These are phyloP conservation scores for Corrigiola litoralis DNA, from an alignment of 179 eudicot species.

Conservation along the genomic window DNA sequence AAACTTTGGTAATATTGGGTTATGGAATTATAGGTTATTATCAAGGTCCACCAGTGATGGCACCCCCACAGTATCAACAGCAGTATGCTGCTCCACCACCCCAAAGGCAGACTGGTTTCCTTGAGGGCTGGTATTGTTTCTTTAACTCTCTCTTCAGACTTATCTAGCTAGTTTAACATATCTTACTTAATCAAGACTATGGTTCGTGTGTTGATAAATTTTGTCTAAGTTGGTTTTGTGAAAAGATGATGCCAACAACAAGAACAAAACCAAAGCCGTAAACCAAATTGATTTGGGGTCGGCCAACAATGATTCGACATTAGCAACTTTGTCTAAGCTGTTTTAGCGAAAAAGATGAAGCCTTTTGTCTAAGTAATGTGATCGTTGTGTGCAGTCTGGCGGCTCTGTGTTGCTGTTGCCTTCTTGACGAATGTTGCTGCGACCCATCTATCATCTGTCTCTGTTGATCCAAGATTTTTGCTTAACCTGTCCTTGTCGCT, in stretches of 20 bases:
- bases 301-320: no score
- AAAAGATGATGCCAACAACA: no score
- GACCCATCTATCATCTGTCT: conserved; percentile 48
- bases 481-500: not conserved
- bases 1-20: not conserved
- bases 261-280: no score
- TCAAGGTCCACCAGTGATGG: conserved; percentile 82
- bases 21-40: conserved; percentile 36
- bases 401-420: conserved; percentile 55
- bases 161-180: not conserved
- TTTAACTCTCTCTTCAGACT: not conserved
- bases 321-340: no score
- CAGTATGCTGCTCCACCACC: conserved; percentile 56
- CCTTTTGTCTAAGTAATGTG: no score
- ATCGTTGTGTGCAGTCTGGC: conserved; percentile 49
- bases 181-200: no score
- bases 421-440: conserved; percentile 55
- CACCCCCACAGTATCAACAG: conserved; percentile 51
- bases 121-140: conserved; percentile 55
- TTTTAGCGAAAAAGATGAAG: no score
- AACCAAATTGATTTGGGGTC: no score
- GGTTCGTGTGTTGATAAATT: no score
- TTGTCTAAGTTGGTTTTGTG: no score
- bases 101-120: conserved; percentile 48
- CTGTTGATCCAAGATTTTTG: not conserved